Base-by-base conservation (phyloP, 2,329 filamentous ascomycete genomes). In the Podosphaera fusca region DNA sequence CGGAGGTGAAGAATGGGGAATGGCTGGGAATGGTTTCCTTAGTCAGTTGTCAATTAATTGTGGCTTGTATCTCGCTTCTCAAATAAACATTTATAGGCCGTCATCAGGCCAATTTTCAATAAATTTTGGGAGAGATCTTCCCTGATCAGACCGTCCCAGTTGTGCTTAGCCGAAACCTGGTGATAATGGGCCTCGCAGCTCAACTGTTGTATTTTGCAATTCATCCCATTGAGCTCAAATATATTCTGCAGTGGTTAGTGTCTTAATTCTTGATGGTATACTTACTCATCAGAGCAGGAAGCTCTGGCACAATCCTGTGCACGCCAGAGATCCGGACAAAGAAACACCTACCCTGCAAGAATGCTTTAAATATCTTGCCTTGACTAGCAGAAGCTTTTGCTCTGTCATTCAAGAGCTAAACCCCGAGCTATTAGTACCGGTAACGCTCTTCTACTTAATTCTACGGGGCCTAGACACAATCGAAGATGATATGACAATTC, bases 401-500 rank as follows among this genome's bases (percentile, higher is more conserved):
- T 77, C 87, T 52, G 92, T 98, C 67, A 98, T 98, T 62, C 81
- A 94, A 71, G 92, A 98, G 72, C 78, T 98, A 49, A 89, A 95
- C 68, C 88, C 88, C 0, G 90, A 98, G 71, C 81, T 98, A 36
- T 79, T 96, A 40, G 79, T 95, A 46, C 88, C 92, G 31, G 78
- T 96, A 51, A 81, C 83, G 57, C 75, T 96, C 8, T 98, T 98
- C 76, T 98, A 98, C 73, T 79, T 98, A 34, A 79, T 87, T 56
- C 77, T 98, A 57, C 86, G 92, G 60, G 92, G 87, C 52, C 78
- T 98, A 55, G 92, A 98, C 70, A 98, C 92, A n/a, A 86, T 98
- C 59, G 92, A 98, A 72, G 92, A 98, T 74, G 92, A 98, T 70
- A 96, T 95, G 81, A 94, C 88, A 4, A 83, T 98, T 59, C 75